Base-by-base conservation (phyloP, 2,329 filamentous ascomycete species). In the Exophiala alcalophila region DNA sequence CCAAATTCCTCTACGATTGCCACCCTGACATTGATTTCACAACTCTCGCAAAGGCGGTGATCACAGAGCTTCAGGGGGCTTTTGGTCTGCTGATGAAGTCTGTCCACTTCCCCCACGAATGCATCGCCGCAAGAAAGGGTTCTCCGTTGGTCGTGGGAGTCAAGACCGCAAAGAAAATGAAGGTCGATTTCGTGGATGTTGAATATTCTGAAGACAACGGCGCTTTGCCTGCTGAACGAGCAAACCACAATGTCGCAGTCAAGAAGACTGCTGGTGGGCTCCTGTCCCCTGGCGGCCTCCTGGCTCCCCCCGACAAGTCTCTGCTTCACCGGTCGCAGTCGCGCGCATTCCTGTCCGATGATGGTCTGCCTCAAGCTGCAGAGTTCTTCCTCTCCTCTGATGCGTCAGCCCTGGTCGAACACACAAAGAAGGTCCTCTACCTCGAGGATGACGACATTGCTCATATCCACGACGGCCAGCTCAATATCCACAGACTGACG, bases 341-440 rank as follows among this genome's bases (percentile, higher is more conserved):
- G 31, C 89, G 92, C 57, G 92, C 92, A 54, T 98, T 98, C 78
- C 86, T 98, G 74, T 97, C 91, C 42, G 92, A 98, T 63, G 92
- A 98, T 68, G 92, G 92, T 67, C 85, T 90, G 68, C 92, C 92
- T 57, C 94, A 97, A 80, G 91, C 92, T 52, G 91, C 91, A 60
- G 92, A 98, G 70, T 98, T 98, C 76, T 98, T 97, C 81, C 81
- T 98, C 57, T 98, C 92, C 46, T 98, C 92, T 47, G 92, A 98
- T 70, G 92, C 92, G 12, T 96, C 92, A 28, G 91, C 92, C 61
- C 96, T 98, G 61, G 86, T 98, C 57, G 92, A 98, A 77, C 92
- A 98, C 79, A 98, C 92, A 66, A 98, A 98, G 81, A 98, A 97
- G 80, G 92, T 98, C 54, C 83, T 98, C 70, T 98, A 98, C 76